Evolutionary conservation across 2,329 filamentous ascomycete species (phyloP), one percentile per base, ranked within the genome.

Genomic region (Clarireedia paspali): DNA sequence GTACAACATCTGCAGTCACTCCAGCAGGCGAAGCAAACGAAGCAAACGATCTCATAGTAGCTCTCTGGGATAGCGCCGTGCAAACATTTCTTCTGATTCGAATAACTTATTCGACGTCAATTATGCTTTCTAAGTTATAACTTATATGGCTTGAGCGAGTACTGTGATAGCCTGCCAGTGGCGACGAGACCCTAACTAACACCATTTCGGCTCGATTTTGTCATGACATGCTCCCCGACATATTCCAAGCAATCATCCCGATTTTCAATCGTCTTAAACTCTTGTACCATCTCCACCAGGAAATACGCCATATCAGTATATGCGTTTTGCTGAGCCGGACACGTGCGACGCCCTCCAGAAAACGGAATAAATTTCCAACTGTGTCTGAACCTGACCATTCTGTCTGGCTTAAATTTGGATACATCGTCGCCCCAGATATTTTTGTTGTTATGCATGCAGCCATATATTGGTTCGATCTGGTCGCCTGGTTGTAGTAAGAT

Each of bases 361-460:
- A 49, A 54, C 5, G 50, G 38, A 36, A 57, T 47, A 23, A 39
- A 58, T n/a, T 42, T 40, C 54, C 47, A 60, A 47, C 55, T 70
- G 20, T 72, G 69, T 39, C 70, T 61, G 1, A 68, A 54, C 6
- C 66, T 64, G 17, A 70, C 71, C 72, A 72, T 75, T 24, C 73
- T 58, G 54, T 74, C 72, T 0, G 72, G 72, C 6, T 62, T 63
- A 56, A 73, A 74, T 24, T 70, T 65, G 12, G 71, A 66, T 5
- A 68, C 64, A 47, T 71, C 67, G 1, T 60, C 56, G 10, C 72
- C 73, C 58, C 71, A 76, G 17, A 73, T 59, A n/a, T 71, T 67
- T 20, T 59, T 57, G 2, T 66, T 60, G 6, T 72, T 65, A 50
- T 75, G 73, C 66, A 75, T 69, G 10, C 68, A 69, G 62, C 46